phyloP scores from a whole-genome alignment of 352 stramenopile species.

The Phytopythium litorale region DNA sequence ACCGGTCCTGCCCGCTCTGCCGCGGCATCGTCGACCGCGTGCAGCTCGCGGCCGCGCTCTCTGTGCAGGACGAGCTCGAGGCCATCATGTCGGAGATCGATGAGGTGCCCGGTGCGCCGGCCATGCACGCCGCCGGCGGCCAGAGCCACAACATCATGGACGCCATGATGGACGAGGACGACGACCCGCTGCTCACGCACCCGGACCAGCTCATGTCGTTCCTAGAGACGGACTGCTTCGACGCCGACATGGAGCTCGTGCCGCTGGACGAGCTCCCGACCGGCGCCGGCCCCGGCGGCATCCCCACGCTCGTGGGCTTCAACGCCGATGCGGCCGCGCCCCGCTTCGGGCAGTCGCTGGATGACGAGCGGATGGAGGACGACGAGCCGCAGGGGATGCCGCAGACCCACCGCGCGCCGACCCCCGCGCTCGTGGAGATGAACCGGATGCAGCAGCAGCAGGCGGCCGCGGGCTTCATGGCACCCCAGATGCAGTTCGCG shows the following conservation, averaged over 20 bases:
- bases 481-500: constrained; percentile 44
- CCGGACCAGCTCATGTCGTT: constrained; percentile 51
- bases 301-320: neutral
- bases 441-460: constrained; percentile 1
- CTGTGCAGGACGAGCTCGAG: constrained; percentile 63
- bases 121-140: too few relatives aligned
- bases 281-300: neutral
- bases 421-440: constrained; percentile 15
- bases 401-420: constrained; percentile 1
- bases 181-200: constrained; percentile 34
- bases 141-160: constrained; percentile 8
- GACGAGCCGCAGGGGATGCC: constrained; percentile 5
- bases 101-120: constrained; percentile 19
- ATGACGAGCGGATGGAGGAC: constrained; percentile 30
- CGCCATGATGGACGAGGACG: constrained; percentile 19
- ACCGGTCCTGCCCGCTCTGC: constrained; percentile 73
- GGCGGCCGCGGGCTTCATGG: constrained; percentile 8
- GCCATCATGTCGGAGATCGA: constrained; percentile 76
- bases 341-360: constrained; percentile 11
- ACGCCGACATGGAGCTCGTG: constrained; percentile 67
- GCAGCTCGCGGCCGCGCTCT: constrained; percentile 39
- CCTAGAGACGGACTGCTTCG: constrained; percentile 40
- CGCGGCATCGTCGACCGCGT: constrained; percentile 58
- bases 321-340: constrained; percentile 1
- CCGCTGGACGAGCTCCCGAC: constrained; percentile 42